Base-by-base conservation (phyloP, 768 basidiomycete genomes). In the Mycena latifolia region DNA sequence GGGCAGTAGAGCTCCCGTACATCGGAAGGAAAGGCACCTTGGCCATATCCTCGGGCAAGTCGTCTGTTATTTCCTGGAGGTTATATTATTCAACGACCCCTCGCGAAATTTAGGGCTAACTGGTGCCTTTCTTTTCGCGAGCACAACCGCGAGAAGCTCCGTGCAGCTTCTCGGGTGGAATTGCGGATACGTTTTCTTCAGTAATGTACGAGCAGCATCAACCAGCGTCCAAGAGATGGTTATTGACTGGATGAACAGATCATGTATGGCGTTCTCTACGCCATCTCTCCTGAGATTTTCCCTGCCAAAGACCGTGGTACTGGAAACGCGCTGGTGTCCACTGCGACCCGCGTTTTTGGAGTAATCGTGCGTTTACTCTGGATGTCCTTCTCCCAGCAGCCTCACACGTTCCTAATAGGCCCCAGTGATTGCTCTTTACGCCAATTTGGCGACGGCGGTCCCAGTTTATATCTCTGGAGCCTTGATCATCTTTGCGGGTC, bases 201-300 rank as follows among this genome's bases (percentile, higher is more conserved):
- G 85, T 57, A 89, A 89, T 70, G 86, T 89, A 62, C 50, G 81
- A 76, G 2, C 31, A 9, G 28, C 28, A 24, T 15, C 9, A 46
- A 9, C 5, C 12, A 48, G 8, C 8, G 24, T n/a, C 47, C 67
- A 27, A 67, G n/a, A 6, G 14, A n/a, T n/a, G n/a, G n/a, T n/a
- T n/a, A n/a, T 56, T 25, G 27, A 54, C 27, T 7, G 27, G 15
- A 2, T 6, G 17, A 35, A 28, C 50, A 90, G 82, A 86, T 91
- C 66, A 92, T 92, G 91, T 92, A 90, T 55, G 90, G 92, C 8
- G 90, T 92, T 2, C 71, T 93, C 46, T 92, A 91, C 70, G 89
- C 90, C 20, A 76, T 90, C 53, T 87, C 91, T 0, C 86, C 90
- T 0, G 90, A 93, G 75, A 80, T 90, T 6, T 91, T 92, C 74